Conservation (phyloP, 2,329 filamentous ascomycete species). For the Xylaria sp. region DNA sequence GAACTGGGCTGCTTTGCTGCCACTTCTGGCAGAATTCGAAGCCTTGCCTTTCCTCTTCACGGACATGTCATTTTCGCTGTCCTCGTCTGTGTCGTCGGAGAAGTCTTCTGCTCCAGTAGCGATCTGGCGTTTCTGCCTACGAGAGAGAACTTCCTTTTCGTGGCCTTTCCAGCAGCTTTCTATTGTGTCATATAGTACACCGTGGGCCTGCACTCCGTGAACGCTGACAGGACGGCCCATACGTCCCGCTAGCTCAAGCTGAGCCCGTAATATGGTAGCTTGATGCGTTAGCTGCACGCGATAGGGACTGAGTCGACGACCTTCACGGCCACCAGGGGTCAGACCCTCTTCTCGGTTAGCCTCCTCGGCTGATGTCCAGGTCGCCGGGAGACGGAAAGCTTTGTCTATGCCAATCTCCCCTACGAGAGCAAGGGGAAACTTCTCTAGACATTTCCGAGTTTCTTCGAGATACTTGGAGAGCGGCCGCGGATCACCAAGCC, state of each 20-base stretch:
- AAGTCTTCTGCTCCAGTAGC: constrained; percentile 56
- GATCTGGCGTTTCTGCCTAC: constrained; percentile 59
- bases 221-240: constrained; percentile 69
- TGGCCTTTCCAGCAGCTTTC: constrained; percentile 72
- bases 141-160: constrained; percentile 66
- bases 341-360: constrained; percentile 53
- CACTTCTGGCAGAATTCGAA: neutral
- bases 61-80: constrained; percentile 41
- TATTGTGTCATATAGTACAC: constrained; percentile 69
- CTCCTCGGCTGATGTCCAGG: constrained; percentile 52
- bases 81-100: constrained; percentile 46
- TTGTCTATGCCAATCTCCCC: constrained; percentile 82
- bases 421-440: constrained; percentile 68
- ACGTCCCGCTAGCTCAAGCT: constrained; percentile 74
- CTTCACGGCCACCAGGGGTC: constrained; percentile 74
- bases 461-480: constrained; percentile 64
- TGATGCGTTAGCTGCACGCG: constrained; percentile 74
- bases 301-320: constrained; percentile 69
- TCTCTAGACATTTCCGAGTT: constrained; percentile 60
- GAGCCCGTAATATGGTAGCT: constrained; percentile 66
- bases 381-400: constrained; percentile 73
- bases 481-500: constrained; percentile 64
- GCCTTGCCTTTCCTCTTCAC: neutral
- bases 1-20: constrained; percentile 62
- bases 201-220: constrained; percentile 79